Evolutionary conservation across 129 eudicot species (phyloP), one percentile per base, ranked within the genome.

Genomic region (Lactuca saligna): DNA sequence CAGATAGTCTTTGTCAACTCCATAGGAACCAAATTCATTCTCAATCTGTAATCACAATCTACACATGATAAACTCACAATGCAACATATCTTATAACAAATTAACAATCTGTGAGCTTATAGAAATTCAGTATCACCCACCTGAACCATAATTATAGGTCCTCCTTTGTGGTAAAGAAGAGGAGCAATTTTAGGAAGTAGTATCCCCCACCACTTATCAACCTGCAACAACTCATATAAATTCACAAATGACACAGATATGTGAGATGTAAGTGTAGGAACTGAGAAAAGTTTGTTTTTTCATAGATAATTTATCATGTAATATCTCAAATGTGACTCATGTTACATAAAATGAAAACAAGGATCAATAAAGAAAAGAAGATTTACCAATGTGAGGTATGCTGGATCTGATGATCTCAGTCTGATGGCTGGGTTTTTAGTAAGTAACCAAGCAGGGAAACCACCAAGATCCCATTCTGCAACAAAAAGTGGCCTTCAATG

Each of bases 381-480:
- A 57, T 71, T 63, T 87, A 93, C 98, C 88, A 87, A 78, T 55
- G 82, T 65, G 75, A 87, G 91, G 75, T 80, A 89, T 62, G 76
- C 77, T 51, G 87, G 92, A 56, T 86, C 97, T 6, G 98, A 89
- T 32, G 98, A 93, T 84, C 98, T 82, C 53, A 93, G 71, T 75
- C 63, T 86, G 55, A 89, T 38, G 59, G 90, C 78, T 61, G 98
- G 97, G 75, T 89, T 88, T 60, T 79, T 78, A 41, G 88, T 79
- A 65, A 93, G 98, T 79, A 93, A 73, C 98, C 98, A 93, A 34
- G 98, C 81, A 76, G 98, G 97, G 50, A 89, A 89, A 54, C 98
- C 97, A 8, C 97, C 98, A 41, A 93, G 80, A 83, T 93, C 98
- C 98, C 98, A 93, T 79, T 93, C 97, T 93, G 88, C 89, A 84